phyloP scores from a whole-genome alignment of 495 filamentous ascomycete genomes.

The Aspergillus panamensis region DNA sequence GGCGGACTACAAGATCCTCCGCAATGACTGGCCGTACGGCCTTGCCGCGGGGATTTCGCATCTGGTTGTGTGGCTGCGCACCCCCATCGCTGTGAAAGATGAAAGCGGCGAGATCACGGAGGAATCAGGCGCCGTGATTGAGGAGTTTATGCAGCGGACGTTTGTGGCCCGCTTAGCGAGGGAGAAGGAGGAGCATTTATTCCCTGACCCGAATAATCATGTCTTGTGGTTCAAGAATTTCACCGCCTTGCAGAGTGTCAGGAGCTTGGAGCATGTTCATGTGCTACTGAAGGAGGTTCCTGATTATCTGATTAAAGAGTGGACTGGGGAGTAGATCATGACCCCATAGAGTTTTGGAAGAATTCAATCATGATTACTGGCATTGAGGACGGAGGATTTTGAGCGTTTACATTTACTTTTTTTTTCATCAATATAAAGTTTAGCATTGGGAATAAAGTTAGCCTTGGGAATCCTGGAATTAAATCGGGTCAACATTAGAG shows the following conservation, averaged over 20 bases:
- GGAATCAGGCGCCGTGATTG: constrained; percentile 58
- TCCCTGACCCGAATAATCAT: constrained; percentile 45
- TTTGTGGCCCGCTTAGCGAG: constrained; percentile 59
- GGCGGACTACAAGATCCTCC: constrained; percentile 70
- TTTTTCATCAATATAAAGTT: not conserved
- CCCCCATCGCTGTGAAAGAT: constrained; percentile 45
- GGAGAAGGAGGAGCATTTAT: constrained; percentile 31
- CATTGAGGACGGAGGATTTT: not conserved
- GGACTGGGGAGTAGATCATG: constrained; percentile 47
- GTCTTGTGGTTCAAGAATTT: constrained; percentile 96
- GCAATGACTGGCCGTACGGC: constrained; percentile 93
- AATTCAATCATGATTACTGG: not conserved
- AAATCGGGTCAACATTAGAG: constrained; percentile 12
- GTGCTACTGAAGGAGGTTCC: constrained; percentile 62
- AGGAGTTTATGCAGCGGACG: constrained; percentile 60
- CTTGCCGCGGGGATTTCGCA: constrained; percentile 63
- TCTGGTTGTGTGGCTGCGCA: constrained; percentile 58
- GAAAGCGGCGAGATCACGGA: constrained; percentile 69
- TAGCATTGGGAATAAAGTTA: constrained; percentile 27
- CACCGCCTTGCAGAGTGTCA: constrained; percentile 82
- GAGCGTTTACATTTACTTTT: not conserved
- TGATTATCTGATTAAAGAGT: constrained; percentile 55
- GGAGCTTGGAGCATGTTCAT: constrained; percentile 75
- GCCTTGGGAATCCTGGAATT: constrained; percentile 26
- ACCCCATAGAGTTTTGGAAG: not conserved